Evolutionary conservation across 2,329 filamentous ascomycete genomes (phyloP), one percentile per base, ranked within the genome.

Genomic region (Cercospora citrullina): DNA sequence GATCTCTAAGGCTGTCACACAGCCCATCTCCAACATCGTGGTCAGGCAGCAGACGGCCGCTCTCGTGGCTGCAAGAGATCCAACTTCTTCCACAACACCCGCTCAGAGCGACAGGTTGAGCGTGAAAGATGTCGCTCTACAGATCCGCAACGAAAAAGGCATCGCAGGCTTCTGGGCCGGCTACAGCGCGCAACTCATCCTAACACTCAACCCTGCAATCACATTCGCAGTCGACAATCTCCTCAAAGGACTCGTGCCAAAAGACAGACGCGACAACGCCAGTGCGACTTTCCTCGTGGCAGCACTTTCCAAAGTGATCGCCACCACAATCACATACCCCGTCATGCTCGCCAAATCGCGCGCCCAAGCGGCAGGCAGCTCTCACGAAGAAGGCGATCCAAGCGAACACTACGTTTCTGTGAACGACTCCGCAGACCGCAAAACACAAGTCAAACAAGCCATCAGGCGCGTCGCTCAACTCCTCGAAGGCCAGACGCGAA

Each of bases 281-380:
- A 84, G 85, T 0, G 79, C 87, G 0, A 90, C 86, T 0, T 91
- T 91, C 75, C 76, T 91, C 1, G 78, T 91, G 10, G 93, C 93
- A 0, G 93, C 93, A 0, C 76, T 90, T 28, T 93, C 91, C 79
- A 97, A 97, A 80, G 89, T 89, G 0, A 81, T 90, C 26, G 93
- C 93, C 0, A 92, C 89, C 7, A 85, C 87, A 0, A 81, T 93
- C 66, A 96, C 91, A 0, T 97, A 96, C 76, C 94, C 94, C 0
- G 90, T 97, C 78, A 91, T 91, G 66, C 88, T 93, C 31, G 92
- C 92, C n/a, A 94, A 94, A 80, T 88, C 91, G 2, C 85, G 92
- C 28, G 86, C 92, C 3, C 92, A 96, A 77, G 86, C 90, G 26
- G 84, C 85, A 1, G 75, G 77, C 6, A 75, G 76, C 58, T 77